These are phyloP conservation scores for Colletotrichum eremochloae DNA, from an alignment of 2,329 filamentous ascomycete species.

Conservation along the genomic window DNA sequence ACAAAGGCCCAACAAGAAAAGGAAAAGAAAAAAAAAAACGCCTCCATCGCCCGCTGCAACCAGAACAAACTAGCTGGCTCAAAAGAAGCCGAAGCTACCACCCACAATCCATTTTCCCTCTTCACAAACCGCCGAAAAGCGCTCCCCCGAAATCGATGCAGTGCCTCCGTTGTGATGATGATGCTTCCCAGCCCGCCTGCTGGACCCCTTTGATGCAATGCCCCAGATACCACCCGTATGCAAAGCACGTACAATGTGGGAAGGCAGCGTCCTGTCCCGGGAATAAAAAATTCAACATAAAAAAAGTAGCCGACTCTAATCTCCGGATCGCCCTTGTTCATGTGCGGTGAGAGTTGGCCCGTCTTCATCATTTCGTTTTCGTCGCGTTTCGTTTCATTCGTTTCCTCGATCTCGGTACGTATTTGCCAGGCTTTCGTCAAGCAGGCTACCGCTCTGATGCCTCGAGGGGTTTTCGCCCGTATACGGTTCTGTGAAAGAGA, in stretches of 20 bases:
- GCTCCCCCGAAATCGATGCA: constrained; percentile 15
- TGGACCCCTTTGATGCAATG: constrained; percentile 31
- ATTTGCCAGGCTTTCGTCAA: background rate
- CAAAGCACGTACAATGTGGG: constrained; percentile 24
- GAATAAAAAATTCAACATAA: background rate
- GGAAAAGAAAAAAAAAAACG: constrained; percentile 24
- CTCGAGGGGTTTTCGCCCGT: constrained; percentile 54
- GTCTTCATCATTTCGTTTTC: background rate
- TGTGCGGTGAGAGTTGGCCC: background rate
- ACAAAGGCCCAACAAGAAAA: background rate
- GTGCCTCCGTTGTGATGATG: constrained; percentile 29
- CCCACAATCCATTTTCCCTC: background rate
- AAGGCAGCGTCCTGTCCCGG: constrained; percentile 26
- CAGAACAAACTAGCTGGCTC: background rate
- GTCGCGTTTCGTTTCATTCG: constrained; percentile 5
- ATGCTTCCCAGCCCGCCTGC: constrained; percentile 23
- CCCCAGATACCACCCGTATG: constrained; percentile 23
- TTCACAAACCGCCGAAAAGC: background rate
- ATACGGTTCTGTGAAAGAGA: constrained; percentile 56
- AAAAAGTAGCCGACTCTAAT: background rate
- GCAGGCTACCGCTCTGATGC: background rate
- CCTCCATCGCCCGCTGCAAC: constrained; percentile 33
- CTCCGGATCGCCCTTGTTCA: background rate
- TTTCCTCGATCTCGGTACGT: background rate
- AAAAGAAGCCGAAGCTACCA: constrained; percentile 17